A percentile compares a stretch with the other conserved stretches of the same genome.
Evolutionary conservation across 2,329 filamentous ascomycete genomes (phyloP).

Genomic region (Fusarium phyllophilum): DNA sequence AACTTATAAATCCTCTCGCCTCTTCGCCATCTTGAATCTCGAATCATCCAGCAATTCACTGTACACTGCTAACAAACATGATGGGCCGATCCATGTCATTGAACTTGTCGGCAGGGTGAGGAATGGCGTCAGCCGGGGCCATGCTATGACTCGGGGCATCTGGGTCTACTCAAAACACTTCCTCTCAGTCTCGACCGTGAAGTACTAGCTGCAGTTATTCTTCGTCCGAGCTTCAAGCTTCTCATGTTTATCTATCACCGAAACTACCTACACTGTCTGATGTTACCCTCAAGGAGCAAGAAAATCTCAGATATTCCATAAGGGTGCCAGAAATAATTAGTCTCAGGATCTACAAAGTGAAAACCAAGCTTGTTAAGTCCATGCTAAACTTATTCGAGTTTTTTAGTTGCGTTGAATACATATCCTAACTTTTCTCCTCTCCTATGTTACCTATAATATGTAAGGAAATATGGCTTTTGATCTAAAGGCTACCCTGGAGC

Average conservation of each 20-base stretch:
- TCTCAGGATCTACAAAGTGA: background rate
- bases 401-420: background rate
- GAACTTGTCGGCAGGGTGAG: slow-evolving; percentile 1
- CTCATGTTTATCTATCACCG: background rate
- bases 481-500: slow-evolving; percentile 5
- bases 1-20: background rate
- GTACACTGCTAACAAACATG: slow-evolving; percentile 21
- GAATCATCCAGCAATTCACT: background rate
- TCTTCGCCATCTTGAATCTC: slow-evolving; percentile 9
- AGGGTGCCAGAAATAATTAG: background rate
- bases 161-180: background rate
- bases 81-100: background rate
- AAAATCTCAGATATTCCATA: background rate
- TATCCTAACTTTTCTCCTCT: background rate
- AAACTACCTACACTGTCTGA: background rate
- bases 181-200: slow-evolving; percentile 1
- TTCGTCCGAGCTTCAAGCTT: background rate
- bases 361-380: background rate
- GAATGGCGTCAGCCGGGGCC: background rate
- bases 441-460: background rate
- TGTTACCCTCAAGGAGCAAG: background rate
- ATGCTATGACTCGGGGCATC: background rate
- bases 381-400: background rate
- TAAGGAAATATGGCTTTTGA: background rate
- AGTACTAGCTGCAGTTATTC: background rate